Percentiles rank a stretch among this genome's conserved stretches.
phyloP scores from a whole-genome alignment of 306 rosid species.

The Geum urbanum region DNA sequence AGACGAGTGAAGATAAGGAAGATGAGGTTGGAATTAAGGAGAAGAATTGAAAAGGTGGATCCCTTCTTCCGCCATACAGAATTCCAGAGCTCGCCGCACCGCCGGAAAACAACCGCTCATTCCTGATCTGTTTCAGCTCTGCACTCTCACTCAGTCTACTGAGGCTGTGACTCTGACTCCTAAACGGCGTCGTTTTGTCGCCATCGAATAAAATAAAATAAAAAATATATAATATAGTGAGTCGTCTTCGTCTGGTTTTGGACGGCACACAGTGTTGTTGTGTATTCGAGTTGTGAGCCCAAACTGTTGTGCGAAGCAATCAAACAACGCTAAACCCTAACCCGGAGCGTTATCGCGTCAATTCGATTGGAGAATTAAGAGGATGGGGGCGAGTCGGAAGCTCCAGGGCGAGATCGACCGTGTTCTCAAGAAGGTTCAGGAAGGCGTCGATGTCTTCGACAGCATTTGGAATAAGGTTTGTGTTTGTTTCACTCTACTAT shows the following conservation, averaged over 20 bases:
- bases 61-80: too few relatives aligned
- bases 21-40: not conserved
- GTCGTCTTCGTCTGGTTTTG: too few relatives aligned
- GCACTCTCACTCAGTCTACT: too few relatives aligned
- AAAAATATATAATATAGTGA: too few relatives aligned
- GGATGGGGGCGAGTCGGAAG: slow-evolving; percentile 97
- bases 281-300: not conserved
- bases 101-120: slow-evolving; percentile 23
- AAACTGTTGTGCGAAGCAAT: not conserved
- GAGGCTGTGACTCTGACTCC: too few relatives aligned
- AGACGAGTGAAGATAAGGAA: not conserved
- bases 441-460: slow-evolving; percentile 95
- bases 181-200: too few relatives aligned
- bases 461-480: slow-evolving; percentile 99
- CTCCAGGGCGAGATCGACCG: slow-evolving; percentile 99
- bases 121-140: not conserved
- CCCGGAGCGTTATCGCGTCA: too few relatives aligned
- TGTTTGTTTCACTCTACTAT: too few relatives aligned
- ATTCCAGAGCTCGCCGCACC: too few relatives aligned
- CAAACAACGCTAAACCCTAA: too few relatives aligned
- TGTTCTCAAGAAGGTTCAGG: slow-evolving; percentile 95
- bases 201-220: too few relatives aligned
- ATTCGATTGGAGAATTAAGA: not conserved
- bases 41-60: not conserved
- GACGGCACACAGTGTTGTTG: not conserved